These are phyloP conservation scores for Trichophyton verrucosum DNA, from an alignment of 2,329 filamentous ascomycete species.

Conservation along the genomic window DNA sequence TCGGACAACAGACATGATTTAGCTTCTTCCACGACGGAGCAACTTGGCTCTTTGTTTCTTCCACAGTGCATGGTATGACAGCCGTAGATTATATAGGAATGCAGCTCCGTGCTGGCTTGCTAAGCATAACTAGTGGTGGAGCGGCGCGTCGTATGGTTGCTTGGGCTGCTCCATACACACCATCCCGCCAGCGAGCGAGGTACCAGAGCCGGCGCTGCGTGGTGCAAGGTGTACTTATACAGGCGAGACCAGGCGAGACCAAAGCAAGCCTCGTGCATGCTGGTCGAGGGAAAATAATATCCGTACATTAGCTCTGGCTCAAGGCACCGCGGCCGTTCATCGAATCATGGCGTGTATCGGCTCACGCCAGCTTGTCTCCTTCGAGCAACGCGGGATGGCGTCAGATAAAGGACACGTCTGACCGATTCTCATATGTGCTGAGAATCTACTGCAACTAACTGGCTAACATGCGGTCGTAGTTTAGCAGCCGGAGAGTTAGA, in stretches of 20 bases:
- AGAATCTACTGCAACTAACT: no score
- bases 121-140: background rate
- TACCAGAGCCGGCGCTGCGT: background rate
- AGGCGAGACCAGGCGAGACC: background rate
- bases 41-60: background rate
- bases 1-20: slow-evolving; percentile 2
- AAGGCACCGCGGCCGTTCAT: background rate
- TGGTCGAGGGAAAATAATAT: background rate
- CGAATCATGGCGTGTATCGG: background rate
- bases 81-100: background rate
- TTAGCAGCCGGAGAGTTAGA: no score
- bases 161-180: background rate
- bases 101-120: background rate
- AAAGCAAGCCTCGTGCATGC: background rate
- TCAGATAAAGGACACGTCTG: no score
- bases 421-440: no score
- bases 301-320: background rate
- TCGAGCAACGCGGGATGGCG: no score
- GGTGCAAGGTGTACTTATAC: background rate
- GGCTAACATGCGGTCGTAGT: no score
- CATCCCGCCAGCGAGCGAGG: background rate
- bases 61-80: background rate
- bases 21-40: background rate
- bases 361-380: no score
- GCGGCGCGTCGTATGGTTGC: background rate